phyloP scores from a whole-genome alignment of 805 yeast species.

The Ogataea thermomethanolica region DNA sequence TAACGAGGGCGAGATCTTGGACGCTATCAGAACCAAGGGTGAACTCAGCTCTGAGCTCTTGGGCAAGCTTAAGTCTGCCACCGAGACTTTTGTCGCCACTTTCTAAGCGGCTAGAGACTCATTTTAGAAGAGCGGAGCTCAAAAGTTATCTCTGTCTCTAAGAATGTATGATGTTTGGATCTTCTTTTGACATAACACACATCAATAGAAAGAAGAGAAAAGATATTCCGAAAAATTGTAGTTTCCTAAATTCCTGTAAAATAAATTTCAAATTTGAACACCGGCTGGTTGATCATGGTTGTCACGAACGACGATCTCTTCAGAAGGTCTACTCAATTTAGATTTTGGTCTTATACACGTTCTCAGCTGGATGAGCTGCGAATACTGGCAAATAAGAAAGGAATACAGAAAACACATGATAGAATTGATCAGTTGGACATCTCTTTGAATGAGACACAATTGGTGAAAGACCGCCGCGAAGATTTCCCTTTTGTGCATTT shows the following conservation, averaged over 20 bases:
- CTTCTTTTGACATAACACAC: slow-evolving; percentile 21
- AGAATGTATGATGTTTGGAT: slow-evolving; percentile 21
- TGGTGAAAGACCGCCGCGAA: slow-evolving; percentile 18
- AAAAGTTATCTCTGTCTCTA: slow-evolving; percentile 8
- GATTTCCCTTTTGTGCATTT: slow-evolving; percentile 45
- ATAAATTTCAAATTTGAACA: background rate
- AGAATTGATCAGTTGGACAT: slow-evolving; percentile 21
- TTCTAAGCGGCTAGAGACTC: slow-evolving; percentile 45
- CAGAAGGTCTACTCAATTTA: slow-evolving; percentile 80
- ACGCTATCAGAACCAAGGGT: slow-evolving; percentile 84
- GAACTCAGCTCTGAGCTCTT: slow-evolving; percentile 84
- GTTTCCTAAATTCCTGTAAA: background rate
- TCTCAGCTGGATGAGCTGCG: slow-evolving; percentile 52
- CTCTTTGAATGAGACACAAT: slow-evolving; percentile 17
- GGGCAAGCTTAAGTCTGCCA: slow-evolving; percentile 82
- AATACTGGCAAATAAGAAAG: slow-evolving; percentile 51
- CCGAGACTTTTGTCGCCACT: slow-evolving; percentile 90
- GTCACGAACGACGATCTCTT: slow-evolving; percentile 83
- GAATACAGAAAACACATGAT: slow-evolving; percentile 37
- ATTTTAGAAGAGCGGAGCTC: slow-evolving; percentile 16
- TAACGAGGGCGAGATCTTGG: slow-evolving; percentile 79
- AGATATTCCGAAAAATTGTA: slow-evolving; percentile 17
- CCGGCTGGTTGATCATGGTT: background rate
- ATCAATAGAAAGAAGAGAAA: slow-evolving; percentile 19
- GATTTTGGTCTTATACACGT: slow-evolving; percentile 77